Base-by-base conservation (phyloP, 2,329 filamentous ascomycete species). In the Cladobotryum mycophilum region DNA sequence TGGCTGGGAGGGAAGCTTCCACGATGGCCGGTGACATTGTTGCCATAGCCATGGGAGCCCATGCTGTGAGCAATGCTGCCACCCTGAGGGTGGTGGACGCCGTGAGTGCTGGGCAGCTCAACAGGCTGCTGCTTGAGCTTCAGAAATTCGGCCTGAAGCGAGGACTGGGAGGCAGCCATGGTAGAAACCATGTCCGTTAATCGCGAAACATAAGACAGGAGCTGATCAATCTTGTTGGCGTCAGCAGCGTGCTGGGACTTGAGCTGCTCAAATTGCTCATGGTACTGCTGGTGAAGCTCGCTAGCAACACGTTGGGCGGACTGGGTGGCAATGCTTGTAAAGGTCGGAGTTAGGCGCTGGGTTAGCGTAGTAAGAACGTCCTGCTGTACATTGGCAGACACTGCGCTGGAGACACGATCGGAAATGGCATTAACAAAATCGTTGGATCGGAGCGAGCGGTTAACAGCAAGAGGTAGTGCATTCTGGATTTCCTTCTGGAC, bases 401-500 rank as follows among this genome's bases (percentile, higher is more conserved):
- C 77, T 45, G 80, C 82, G 56, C 81, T 79, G 3, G 82, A 76
- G 34, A 95, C 78, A 46, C 83, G 79, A 48, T 95, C 88, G 7
- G 69, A 64, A 49, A 96, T 81, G 6, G 78, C 72, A 60, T 85
- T 85, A 55, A 89, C 73, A 37, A 93, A 75, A 45, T 91, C 85
- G 11, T 84, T 82, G 56, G 85, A 86, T 62, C 88, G 84, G 48
- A 96, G 68, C 2, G 66, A 65, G 43, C 66, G 64, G 56, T 56
- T 67, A 11, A 72, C 55, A 18, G 86, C 81, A 56, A 82, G 80
- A 2, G 89, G 89, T 35, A 97, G 73, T 35, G 78, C 70, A 51
- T 77, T 78, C 62, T 86, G 84, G 56, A 96, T 72, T 67, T 95
- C 89, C 57, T 83, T 82, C 51, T 88, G 82, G 41, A 95, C 68